Evolutionary conservation across 31 red algal species (phyloP).

Genomic region (Pterothamnion heteromorphum): DNA sequence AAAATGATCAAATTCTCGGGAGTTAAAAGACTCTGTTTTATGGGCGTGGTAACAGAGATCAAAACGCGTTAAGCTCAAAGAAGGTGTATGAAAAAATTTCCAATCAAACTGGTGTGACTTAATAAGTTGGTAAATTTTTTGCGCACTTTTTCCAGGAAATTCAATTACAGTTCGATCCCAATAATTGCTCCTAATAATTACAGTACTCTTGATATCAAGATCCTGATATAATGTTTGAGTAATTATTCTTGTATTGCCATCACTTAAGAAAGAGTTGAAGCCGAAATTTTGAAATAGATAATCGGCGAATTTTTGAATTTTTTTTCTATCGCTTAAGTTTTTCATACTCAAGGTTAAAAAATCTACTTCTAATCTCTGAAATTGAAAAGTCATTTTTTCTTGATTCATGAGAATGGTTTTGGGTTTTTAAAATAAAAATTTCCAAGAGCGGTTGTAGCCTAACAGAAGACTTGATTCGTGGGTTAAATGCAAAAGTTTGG

Average conservation of each 20-base stretch:
- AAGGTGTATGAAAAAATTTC: slow-evolving; percentile 16
- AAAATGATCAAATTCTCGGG: neutral
- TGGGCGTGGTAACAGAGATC: neutral
- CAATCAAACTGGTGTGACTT: neutral
- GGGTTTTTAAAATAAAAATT: neutral
- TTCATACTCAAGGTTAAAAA: slow-evolving; percentile 25
- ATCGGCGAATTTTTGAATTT: neutral
- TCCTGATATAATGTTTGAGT: slow-evolving; percentile 6
- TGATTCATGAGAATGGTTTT: neutral
- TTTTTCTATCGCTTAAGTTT: too few species aligned
- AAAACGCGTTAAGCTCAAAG: neutral
- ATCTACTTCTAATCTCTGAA: neutral
- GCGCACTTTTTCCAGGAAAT: slow-evolving; percentile 1
- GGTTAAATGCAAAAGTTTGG: slow-evolving; percentile 27
- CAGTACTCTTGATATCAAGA: neutral
- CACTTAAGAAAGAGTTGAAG: slow-evolving; percentile 18
- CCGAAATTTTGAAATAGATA: slow-evolving; percentile 1
- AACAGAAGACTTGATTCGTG: slow-evolving; percentile 1
- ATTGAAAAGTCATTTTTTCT: slow-evolving; percentile 16
- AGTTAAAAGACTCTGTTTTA: slow-evolving; percentile 13
- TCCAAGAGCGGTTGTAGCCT: too few species aligned
- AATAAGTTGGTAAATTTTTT: slow-evolving; percentile 28
- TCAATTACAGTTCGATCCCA: slow-evolving; percentile 17
- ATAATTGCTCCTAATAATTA: slow-evolving; percentile 1
- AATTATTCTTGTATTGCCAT: slow-evolving; percentile 5